A percentile compares a stretch with the other conserved stretches of the same genome.
phyloP scores from a whole-genome alignment of 1,284 basidiomycete species.

The Schizophyllum amplum region DNA sequence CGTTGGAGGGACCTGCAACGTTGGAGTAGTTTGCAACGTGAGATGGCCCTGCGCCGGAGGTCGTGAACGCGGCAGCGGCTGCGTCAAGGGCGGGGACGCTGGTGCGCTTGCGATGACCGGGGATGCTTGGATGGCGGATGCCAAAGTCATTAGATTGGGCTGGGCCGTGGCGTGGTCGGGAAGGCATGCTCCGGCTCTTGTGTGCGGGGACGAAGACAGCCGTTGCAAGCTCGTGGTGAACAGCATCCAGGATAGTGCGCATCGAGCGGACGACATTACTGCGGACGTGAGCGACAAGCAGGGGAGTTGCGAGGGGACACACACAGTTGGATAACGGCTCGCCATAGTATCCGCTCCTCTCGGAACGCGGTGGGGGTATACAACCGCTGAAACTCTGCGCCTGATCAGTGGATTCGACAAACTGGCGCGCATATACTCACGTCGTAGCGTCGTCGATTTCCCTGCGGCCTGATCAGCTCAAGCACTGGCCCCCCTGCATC shows the following conservation, averaged over 20 bases:
- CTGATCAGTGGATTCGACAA: not conserved
- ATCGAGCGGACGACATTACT: conserved; percentile 66
- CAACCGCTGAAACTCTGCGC: conserved; percentile 65
- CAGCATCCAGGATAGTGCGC: conserved; percentile 61
- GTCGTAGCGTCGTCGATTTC: conserved; percentile 69
- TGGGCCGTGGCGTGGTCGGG: conserved; percentile 2
- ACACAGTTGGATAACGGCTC: conserved; percentile 63
- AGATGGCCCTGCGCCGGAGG: not conserved
- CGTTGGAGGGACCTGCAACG: not conserved
- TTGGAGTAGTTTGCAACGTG: not conserved
- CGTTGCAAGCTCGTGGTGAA: conserved; percentile 23
- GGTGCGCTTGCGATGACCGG: conserved; percentile 1
- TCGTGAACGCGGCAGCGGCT: not conserved
- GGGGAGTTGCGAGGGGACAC: not conserved
- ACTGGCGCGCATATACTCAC: conserved; percentile 37
- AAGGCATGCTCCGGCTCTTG: conserved; percentile 7
- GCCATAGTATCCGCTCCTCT: conserved; percentile 68
- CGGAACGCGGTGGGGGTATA: conserved; percentile 72
- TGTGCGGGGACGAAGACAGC: conserved; percentile 19
- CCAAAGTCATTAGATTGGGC: not conserved
- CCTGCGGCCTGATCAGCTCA: conserved; percentile 27
- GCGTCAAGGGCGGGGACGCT: not conserved
- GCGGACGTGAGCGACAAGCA: not conserved
- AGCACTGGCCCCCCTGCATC: not conserved
- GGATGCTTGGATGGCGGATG: conserved; percentile 6